A percentile compares a stretch with the other conserved stretches of the same genome.
Conservation (phyloP, 495 filamentous ascomycete species). For the Lophium mytilinum region DNA sequence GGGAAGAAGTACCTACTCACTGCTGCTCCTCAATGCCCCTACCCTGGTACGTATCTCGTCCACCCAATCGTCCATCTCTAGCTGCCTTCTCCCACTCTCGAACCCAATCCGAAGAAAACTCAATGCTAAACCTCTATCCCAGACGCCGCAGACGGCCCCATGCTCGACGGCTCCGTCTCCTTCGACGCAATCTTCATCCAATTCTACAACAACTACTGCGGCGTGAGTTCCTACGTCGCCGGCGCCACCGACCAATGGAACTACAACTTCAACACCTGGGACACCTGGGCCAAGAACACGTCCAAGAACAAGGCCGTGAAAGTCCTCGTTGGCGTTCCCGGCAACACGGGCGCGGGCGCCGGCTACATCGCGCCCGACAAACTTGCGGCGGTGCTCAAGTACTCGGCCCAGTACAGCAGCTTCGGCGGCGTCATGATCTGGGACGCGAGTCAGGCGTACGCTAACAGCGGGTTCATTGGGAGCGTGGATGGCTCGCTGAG, state of each 20-base stretch:
- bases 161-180: slow-evolving; percentile 15
- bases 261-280: slow-evolving; percentile 66
- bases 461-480: slow-evolving; percentile 14
- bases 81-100: too few relatives aligned
- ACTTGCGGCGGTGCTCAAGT: slow-evolving; percentile 30
- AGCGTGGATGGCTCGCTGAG: slow-evolving; percentile 5
- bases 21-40: slow-evolving; percentile 26
- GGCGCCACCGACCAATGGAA: slow-evolving; percentile 42
- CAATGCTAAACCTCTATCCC: neutral
- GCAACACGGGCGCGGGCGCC: slow-evolving; percentile 45
- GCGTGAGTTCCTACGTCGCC: slow-evolving; percentile 44
- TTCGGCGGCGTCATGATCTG: slow-evolving; percentile 30
- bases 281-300: slow-evolving; percentile 56
- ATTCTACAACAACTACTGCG: slow-evolving; percentile 51
- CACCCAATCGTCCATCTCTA: too few relatives aligned
- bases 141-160: slow-evolving; percentile 15
- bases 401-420: slow-evolving; percentile 10
- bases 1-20: slow-evolving; percentile 19
- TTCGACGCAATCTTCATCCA: slow-evolving; percentile 22
- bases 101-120: too few relatives aligned
- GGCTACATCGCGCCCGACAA: slow-evolving; percentile 47
- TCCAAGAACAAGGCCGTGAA: slow-evolving; percentile 57
- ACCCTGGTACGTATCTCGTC: slow-evolving; percentile 10
- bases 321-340: slow-evolving; percentile 59
- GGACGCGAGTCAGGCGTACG: slow-evolving; percentile 25